Base-by-base conservation (phyloP, 305 asterid genomes). In the Fraxinus angustifolia region DNA sequence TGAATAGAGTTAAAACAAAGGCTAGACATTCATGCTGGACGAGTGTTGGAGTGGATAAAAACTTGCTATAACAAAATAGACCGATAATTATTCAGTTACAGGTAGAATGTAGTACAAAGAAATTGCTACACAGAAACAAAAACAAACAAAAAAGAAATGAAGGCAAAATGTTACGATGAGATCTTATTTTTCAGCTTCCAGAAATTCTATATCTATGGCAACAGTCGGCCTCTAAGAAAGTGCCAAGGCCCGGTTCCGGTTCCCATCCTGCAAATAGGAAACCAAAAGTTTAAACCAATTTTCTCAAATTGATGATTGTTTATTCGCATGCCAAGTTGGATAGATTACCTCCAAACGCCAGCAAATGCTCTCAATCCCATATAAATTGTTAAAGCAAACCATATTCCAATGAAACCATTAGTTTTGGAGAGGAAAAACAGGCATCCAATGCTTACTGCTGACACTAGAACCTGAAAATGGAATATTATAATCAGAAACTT, bases 311-410 rank as follows among this genome's bases (percentile, higher is more conserved):
- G 53, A 42, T 10, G 53, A 48, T 48, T 14, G 19, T 48, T 14
- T 14, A 48, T 53, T 53, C n/a, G 62, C 10, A 53, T 53, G 62
- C 23, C 58, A 48, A 48, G 58, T 14, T 48, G 58, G 21, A 17
- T n/a, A n/a, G 6, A 60, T 60, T 60, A 91, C 97, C 97, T 92
- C 94, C 95, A 91, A 75, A 93, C 86, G 16, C 97, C 97, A 38
- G 96, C 94, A 17, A 88, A 84, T 78, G 92, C 92, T 84, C 98
- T 87, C 6, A 93, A 84, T 75, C 90, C 87, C 98, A 91, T 92
- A 42, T 92, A 93, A 67, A 92, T 70, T 8, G 92, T 84, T 11
- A 93, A 85, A 34, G 98, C 90, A 19, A 80, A 56, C 98, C 98
- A 93, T 21, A 93, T 86, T 83, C 98, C 98, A 0, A 92, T 85